Conservation (phyloP, 2,329 filamentous ascomycete genomes). For the Cytospora mali region DNA sequence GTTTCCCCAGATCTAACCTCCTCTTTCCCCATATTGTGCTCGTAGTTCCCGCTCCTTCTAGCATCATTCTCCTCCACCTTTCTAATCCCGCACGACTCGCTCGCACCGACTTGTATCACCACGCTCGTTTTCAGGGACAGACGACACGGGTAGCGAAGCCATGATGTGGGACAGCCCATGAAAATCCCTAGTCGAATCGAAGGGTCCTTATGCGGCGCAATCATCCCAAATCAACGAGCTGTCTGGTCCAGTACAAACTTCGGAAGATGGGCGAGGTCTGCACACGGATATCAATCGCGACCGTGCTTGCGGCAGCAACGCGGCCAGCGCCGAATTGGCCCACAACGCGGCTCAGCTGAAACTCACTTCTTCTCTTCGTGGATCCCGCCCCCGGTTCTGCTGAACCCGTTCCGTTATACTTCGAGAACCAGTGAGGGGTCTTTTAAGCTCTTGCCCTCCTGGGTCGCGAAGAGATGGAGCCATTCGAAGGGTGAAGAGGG, state of each 20-base stretch:
- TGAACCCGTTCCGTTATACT: slow-evolving; percentile 14
- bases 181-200: slow-evolving; percentile 62
- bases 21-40: background rate
- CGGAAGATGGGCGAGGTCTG: slow-evolving; percentile 12
- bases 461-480: slow-evolving; percentile 15
- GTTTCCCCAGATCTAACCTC: slow-evolving; percentile 11
- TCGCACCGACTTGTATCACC: slow-evolving; percentile 16
- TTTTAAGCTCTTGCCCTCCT: slow-evolving; percentile 14
- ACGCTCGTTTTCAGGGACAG: slow-evolving; percentile 28
- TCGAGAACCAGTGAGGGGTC: slow-evolving; percentile 9
- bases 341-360: slow-evolving; percentile 7
- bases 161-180: slow-evolving; percentile 61
- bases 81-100: slow-evolving; percentile 1
- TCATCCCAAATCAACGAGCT: slow-evolving; percentile 48
- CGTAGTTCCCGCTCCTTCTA: background rate
- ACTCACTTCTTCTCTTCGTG: slow-evolving; percentile 26
- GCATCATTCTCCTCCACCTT: background rate
- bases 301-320: slow-evolving; percentile 18
- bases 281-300: slow-evolving; percentile 22
- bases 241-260: slow-evolving; percentile 6
- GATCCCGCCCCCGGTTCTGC: slow-evolving; percentile 15
- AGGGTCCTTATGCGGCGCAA: slow-evolving; percentile 60
- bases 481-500: slow-evolving; percentile 19
- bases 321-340: background rate
- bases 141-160: slow-evolving; percentile 36